Base-by-base conservation (phyloP, 345 rosid genomes). In the Physaria fendleri region DNA sequence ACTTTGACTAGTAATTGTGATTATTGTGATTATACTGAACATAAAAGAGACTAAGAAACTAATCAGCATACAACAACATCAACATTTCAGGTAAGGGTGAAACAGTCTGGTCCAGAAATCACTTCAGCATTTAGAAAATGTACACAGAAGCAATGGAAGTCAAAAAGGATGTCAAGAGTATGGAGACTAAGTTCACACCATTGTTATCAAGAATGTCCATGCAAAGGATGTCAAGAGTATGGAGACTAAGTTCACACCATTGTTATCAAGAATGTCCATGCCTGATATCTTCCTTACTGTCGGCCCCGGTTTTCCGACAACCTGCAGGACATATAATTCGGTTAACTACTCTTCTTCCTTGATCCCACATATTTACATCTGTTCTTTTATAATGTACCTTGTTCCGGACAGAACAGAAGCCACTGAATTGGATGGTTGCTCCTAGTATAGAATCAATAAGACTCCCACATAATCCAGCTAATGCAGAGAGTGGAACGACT, bases 191-290 rank as follows among this genome's bases (percentile, higher is more conserved):
- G 78, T 93, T 88, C 64, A 93, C 99, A 1, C 78, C 81, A 63
- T 93, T 85, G 87, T 93, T 93, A 79, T 93, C 99, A 14, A 93
- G 90, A n/a, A n/a, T n/a, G n/a, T n/a, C n/a, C n/a, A n/a, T n/a
- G n/a, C n/a, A 29, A 85, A 32, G 4, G 90, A 53, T 13, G 95
- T 93, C 71, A 76, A 48, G 35, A 86, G 63, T 52, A 86, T 53
- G 0, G 97, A 85, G 40, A 88, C 94, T 8, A 88, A 77, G 78
- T 93, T 88, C 64, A 93, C 99, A 1, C 78, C 81, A 63, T 93
- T 85, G 87, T 93, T 93, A 79, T 93, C 99, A 14, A 93, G 90
- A 72, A 86, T 70, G 65, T 75, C 68, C 12, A 93, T 69, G 28
- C 95, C 99, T 10, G 97, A 78, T 7, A 93, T 88, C 76, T 71